Base-by-base conservation (phyloP, 1,284 basidiomycete species). In the Naganishia liquefaciens region DNA sequence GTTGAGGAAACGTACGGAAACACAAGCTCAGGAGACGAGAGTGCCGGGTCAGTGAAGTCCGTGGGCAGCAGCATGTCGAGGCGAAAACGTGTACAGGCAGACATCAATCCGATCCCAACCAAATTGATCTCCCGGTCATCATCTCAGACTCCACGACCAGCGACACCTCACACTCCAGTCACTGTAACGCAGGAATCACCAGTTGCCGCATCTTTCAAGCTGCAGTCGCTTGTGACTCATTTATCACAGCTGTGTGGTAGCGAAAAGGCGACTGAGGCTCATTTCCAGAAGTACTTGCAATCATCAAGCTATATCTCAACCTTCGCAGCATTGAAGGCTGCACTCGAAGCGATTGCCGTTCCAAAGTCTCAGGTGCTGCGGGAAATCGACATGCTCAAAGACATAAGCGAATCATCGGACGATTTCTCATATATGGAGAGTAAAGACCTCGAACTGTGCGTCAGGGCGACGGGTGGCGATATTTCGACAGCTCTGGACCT, bases 401-500 rank as follows among this genome's bases (percentile, higher is more conserved):
- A 73, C 17, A 46, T 58, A 30, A 40, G 23, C n/a, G 61, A 51
- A 39, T 15, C 46, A 10, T 39, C 40, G 2, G 61, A 63, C 27
- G 55, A 53, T 23, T 28, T 53, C 27, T 42, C 49, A 15, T 44
- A 40, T 37, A 25, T 60, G 46, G 57, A 51, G 10, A 19, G 46
- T 6, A 60, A 68, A 25, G 74, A 77, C 66, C 55, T 77, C 25
- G 71, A 71, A 21, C 54, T 75, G 2, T 76, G 75, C 47, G 62
- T 74, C 15, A 64, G 70, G 37, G 74, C 71, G 0, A 68, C 73
- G 0, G 72, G 73, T 13, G 69, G 70, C 0, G 76, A 79, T 58
- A 70, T 77, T 19, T 67, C 69, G 2, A 68, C 61, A 0, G 75
- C 74, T 0, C 74, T 79, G 68, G 75, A 78, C 55, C 72, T 79